These are phyloP conservation scores for Colletotrichum sublineola DNA, from an alignment of 2,329 filamentous ascomycete species.

Conservation along the genomic window DNA sequence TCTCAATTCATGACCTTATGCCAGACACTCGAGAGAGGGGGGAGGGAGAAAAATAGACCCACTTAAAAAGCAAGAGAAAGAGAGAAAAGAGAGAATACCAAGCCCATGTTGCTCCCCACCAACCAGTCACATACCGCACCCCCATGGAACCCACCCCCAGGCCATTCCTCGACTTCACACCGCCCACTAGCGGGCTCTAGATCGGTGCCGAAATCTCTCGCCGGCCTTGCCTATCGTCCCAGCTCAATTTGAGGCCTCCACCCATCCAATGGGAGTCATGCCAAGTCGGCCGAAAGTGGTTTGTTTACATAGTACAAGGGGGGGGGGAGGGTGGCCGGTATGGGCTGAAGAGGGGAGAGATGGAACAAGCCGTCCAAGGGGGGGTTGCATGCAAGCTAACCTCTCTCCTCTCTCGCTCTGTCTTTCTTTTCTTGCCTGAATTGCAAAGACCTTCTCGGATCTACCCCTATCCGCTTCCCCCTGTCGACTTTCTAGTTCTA, in stretches of 20 bases:
- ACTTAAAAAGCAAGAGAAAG: neutral
- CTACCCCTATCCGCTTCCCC: neutral
- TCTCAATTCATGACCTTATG: neutral
- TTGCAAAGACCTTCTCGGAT: neutral
- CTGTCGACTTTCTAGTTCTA: neutral
- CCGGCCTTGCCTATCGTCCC: neutral
- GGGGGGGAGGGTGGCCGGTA: neutral
- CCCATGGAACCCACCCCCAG: slow-evolving; percentile 1
- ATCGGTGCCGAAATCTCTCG: neutral
- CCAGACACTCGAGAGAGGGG: neutral
- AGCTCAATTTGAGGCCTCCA: slow-evolving; percentile 14
- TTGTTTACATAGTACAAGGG: slow-evolving; percentile 8
- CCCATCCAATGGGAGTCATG: slow-evolving; percentile 19
- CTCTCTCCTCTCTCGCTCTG: too few relatives aligned
- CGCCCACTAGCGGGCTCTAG: neutral
- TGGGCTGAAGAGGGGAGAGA: neutral
- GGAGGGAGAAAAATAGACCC: too few relatives aligned
- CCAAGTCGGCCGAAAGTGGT: slow-evolving; percentile 20
- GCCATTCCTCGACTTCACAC: neutral
- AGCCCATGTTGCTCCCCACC: neutral
- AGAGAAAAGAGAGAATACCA: slow-evolving; percentile 23
- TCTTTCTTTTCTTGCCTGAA: neutral
- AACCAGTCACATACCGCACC: neutral
- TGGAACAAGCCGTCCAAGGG: slow-evolving; percentile 4
- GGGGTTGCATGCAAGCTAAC: slow-evolving; percentile 7